Evolutionary conservation across 768 basidiomycete genomes (phyloP), one percentile per base, ranked within the genome.

Genomic region (Trametes meyenii): DNA sequence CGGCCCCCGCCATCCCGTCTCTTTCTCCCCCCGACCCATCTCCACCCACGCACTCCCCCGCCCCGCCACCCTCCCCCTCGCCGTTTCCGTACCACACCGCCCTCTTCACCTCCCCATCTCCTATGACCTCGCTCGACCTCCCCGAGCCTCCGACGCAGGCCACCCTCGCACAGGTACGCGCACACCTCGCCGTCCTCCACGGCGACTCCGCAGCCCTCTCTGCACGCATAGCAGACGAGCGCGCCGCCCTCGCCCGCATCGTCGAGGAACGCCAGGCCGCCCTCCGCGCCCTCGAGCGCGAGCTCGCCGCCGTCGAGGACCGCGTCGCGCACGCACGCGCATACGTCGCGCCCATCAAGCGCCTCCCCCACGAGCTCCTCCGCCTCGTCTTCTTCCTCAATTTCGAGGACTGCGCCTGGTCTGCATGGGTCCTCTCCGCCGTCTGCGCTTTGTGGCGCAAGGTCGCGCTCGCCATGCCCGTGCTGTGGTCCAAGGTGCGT

Each of bases 401-500:
- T 66, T 91, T 89, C 64, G 84, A 88, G 57, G 83, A 84, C 56
- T 79, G 88, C 70, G 83, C 87, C n/a, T 87, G 86, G 68, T 85
- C 83, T 68, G 87, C 88, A 7, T 92, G 90, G 90, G 81, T 86
- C 23, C 80, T 92, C 43, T 80, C 88, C 3, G 82, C 87, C 0
- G 89, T 92, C 3, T 90, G 84, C 64, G 70, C 79, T 7, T 75
- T 81, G 16, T 92, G 90, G 90, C 78, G 90, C 54, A 77, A 80
- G 52, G 77, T 89, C 43, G 83, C 83, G 3, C 74, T 92, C 33
- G 76, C 80, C 21, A 89, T 89, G 73, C 90, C 90, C 5, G 79
- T 67, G 43, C 72, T 92, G 44, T 92, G 90, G 90, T 88, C 89
- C 50, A 91, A 88, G 80, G 89, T 90, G 61, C 55, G 73, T 64